Evolutionary conservation across 371 early-diverging fungal genomes (phyloP).

Genomic region (Thermomucor indicae-seudaticae): DNA sequence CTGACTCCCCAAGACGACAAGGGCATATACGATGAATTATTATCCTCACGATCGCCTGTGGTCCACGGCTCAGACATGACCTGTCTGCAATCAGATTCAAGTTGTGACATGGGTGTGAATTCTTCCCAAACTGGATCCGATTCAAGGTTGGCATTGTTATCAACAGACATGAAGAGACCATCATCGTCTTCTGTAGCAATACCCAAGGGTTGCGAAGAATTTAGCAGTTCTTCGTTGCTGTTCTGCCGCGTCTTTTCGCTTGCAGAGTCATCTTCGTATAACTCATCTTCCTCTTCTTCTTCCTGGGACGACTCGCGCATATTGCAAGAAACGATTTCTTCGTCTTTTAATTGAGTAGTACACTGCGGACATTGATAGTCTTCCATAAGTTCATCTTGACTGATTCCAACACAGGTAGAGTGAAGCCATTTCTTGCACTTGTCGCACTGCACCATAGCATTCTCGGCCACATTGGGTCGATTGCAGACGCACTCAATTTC

Average conservation of each 20-base stretch:
- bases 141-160: background rate
- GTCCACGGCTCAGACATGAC: background rate
- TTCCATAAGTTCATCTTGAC: slow-evolving; percentile 27
- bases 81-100: background rate
- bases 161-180: background rate
- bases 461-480: slow-evolving; percentile 28
- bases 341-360: background rate
- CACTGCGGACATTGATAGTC: slow-evolving; percentile 48
- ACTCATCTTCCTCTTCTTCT: too few species aligned
- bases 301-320: background rate
- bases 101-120: background rate
- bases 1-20: slow-evolving; percentile 20
- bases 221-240: too few species aligned
- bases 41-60: slow-evolving; percentile 13
- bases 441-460: slow-evolving; percentile 50
- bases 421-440: slow-evolving; percentile 45
- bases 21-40: slow-evolving; percentile 10
- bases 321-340: background rate
- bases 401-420: slow-evolving; percentile 36
- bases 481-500: slow-evolving; percentile 42
- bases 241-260: too few species aligned
- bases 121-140: background rate
- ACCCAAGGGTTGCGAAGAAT: too few species aligned
- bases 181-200: background rate
- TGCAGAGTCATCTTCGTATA: too few species aligned